Evolutionary conservation across 1,284 basidiomycete species (phyloP), one percentile per base, ranked within the genome.

Genomic region (Cryptococcus depauperatus): DNA sequence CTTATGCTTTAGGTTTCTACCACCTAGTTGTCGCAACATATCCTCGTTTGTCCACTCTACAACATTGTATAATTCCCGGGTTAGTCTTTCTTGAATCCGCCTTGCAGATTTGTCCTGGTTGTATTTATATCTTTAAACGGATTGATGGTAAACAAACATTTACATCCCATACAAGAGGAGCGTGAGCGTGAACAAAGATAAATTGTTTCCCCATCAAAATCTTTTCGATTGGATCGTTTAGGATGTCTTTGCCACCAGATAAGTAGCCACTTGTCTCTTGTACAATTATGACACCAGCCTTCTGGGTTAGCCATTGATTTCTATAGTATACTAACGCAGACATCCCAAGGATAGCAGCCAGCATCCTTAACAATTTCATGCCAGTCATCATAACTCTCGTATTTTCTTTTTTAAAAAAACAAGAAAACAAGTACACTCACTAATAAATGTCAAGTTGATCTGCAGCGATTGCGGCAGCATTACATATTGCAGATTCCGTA

Each of bases 241-340:
- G 70, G 6, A 73, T 69, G 6, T 72, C 71, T 47, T 81, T 79
- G 16, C 81, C 81, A 5, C 68, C 86, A 8, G 80, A 80, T 34
- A 87, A 80, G 42, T 83, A 73, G 16, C 83, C 79, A 2, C 90
- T 90, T 0, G 89, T 84, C 66, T 95, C 92, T 53, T 87, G 78
- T 0, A 87, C 83, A 52, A 97, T 92, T 52, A 95, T 82, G 4
- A 87, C 80, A 0, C 89, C 92, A 1, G 92, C 82, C 74, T 82
- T 41, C 39, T 27, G n/a, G 18, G 6, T n/a, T 8, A 26, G 25
- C 25, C 41, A 23, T 9, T 18, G 21, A 26, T 27, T 21, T n/a
- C 9, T 27, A 33, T 28, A 39, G 8, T 21, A 4, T 29, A 70
- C 76, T 61, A 55, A 78, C 86, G 57, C 83, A 86, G 43, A 90